Evolutionary conservation across 768 basidiomycete genomes (phyloP), one percentile per base, ranked within the genome.

Genomic region (Trametopsis cervina): DNA sequence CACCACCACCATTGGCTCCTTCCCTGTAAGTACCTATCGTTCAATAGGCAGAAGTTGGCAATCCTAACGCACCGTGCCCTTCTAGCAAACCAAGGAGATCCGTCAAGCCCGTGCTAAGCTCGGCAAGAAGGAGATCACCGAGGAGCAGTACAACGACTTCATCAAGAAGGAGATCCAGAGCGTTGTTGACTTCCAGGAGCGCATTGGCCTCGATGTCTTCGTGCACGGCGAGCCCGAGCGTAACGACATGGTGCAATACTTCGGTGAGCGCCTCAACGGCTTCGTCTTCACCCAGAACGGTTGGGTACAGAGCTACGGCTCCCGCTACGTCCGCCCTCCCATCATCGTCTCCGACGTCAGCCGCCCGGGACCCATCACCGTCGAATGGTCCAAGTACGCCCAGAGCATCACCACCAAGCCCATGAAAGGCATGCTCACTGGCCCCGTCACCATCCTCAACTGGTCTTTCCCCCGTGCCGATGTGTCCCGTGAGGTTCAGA

Each of bases 401-500:
- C 96, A 98, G 75, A 92, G 88, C 64, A 63, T 97, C 62, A 89
- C 94, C 58, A 72, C 79, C 65, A 84, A 81, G 67, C 96, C 94
- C 59, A 93, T 99, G 91, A 99, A 99, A 84, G 95, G 95, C 58
- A 97, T 98, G 96, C 77, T 98, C 48, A 94, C 95, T 48, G 95
- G 95, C 54, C 94, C 93, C 17, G 94, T 97, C 67, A 93, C 92
- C 53, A 96, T 99, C 71, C 82, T 98, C 70, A 98, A 98, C 80
- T 99, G 96, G 96, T 98, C 96, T 26, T 99, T 99, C 94, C 96
- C 96, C 63, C 95, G 96, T 68, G 91, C 91, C 57, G 96, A 99
- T 65, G 87, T 98, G 57, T 81, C 87, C 46, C 89, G 90, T 65
- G 95, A 98, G 72, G 69, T 94, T 56, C 96, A 99, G 74, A 93